Percentiles rank a stretch among this genome's conserved stretches.
phyloP scores from a whole-genome alignment of 2,329 filamentous ascomycete species.

The Fusarium sp. region DNA sequence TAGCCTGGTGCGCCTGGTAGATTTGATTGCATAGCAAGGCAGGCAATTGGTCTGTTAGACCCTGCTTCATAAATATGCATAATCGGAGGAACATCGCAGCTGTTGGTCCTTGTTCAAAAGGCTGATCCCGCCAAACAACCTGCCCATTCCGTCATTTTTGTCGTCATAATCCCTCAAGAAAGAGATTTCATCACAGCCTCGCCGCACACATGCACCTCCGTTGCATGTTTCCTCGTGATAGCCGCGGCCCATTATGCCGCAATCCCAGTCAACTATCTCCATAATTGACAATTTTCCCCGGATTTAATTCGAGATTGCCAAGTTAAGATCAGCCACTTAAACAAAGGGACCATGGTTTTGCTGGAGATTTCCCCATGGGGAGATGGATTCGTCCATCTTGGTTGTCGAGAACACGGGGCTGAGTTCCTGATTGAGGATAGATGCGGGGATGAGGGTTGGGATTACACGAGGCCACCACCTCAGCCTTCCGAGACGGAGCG shows the following conservation, averaged over 20 bases:
- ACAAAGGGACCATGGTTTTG: conserved; percentile 30
- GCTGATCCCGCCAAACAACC: conserved; percentile 12
- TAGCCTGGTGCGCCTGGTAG: not conserved
- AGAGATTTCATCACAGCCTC: conserved; percentile 1
- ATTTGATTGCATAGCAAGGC: not conserved
- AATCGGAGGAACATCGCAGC: not conserved
- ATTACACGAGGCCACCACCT: conserved; percentile 41
- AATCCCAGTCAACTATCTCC: conserved; percentile 23
- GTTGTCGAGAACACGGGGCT: conserved; percentile 18
- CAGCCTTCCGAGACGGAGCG: conserved; percentile 34
- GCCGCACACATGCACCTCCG: conserved; percentile 26
- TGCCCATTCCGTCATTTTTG: conserved; percentile 18
- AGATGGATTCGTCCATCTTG: conserved; percentile 22
- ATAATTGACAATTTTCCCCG: conserved; percentile 23
- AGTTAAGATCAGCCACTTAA: conserved; percentile 28
- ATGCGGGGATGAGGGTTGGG: conserved; percentile 38
- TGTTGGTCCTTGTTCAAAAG: not conserved
- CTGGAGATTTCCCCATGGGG: conserved; percentile 40
- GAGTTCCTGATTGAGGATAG: conserved; percentile 45
- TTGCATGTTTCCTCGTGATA: conserved; percentile 15
- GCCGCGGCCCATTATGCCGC: conserved; percentile 39
- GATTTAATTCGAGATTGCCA: conserved; percentile 33
- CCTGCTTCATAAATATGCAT: conserved; percentile 11
- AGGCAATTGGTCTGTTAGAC: not conserved
- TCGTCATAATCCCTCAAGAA: conserved; percentile 21